Conservation (phyloP, 768 basidiomycete genomes). For the Coprinellus aureogranulatus region DNA sequence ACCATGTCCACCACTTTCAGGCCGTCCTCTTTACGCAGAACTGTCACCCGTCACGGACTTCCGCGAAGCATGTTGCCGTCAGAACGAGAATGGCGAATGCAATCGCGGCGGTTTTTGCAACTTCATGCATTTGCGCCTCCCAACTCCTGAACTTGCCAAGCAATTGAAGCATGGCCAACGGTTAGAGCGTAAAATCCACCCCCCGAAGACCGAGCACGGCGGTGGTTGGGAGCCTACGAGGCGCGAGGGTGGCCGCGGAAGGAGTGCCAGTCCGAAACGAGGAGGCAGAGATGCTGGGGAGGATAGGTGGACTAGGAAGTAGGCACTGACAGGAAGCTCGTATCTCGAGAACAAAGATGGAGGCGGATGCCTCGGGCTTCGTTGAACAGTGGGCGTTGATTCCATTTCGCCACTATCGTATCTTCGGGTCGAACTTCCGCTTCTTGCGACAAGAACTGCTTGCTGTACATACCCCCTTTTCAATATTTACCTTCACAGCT, state of each 20-base stretch:
- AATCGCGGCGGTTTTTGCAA: slow-evolving; percentile 98
- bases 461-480: too few relatives aligned
- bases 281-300: slow-evolving; percentile 66
- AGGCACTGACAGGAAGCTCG: neutral
- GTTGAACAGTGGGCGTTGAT: neutral
- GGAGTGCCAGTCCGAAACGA: slow-evolving; percentile 72
- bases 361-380: too few relatives aligned
- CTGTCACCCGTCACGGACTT: slow-evolving; percentile 98
- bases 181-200: slow-evolving; percentile 75
- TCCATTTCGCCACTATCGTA: neutral
- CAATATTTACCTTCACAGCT: too few relatives aligned
- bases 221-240: slow-evolving; percentile 84
- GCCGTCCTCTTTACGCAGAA: slow-evolving; percentile 94
- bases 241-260: slow-evolving; percentile 59
- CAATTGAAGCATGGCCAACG: slow-evolving; percentile 80
- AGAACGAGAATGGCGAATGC: slow-evolving; percentile 98
- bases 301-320: slow-evolving; percentile 72
- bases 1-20: slow-evolving; percentile 35
- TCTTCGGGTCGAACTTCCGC: neutral
- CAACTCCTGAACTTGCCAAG: slow-evolving; percentile 79
- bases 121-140: slow-evolving; percentile 94
- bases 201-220: slow-evolving; percentile 57
- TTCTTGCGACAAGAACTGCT: too few relatives aligned
- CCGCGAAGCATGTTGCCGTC: slow-evolving; percentile 96
- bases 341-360: too few relatives aligned